Base-by-base conservation (phyloP, 176 grass and related monocot genomes). In the Tuctoria greenei region DNA sequence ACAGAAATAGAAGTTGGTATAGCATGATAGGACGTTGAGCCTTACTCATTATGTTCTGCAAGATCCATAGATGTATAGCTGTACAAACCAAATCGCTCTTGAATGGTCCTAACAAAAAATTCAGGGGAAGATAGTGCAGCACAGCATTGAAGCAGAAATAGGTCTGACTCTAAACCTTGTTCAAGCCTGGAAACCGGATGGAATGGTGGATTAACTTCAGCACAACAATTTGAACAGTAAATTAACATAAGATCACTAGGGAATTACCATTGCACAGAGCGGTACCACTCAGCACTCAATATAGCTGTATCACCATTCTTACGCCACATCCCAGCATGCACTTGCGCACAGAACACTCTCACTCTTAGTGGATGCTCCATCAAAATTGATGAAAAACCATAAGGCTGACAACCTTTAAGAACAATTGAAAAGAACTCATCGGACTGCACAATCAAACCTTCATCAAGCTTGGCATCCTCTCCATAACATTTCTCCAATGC, bases 321-420 rank as follows among this genome's bases (percentile, higher is more conserved):
- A 26, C 92, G 87, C 96, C 96, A 99, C 96, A 95, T 95, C 73
- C 92, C 96, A 78, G 96, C 87, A 67, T 85, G 87, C 62, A 99
- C 92, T 92, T 99, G 96, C 61, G 89, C 89, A 17, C 92, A 99
- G 73, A 95, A 95, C 71, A 99, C 96, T 60, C 92, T 92, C 61
- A 99, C 79, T 73, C 87, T 85, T 81, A 99, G 79, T 50, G 92
- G 96, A 89, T 99, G 92, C 78, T 99, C 96, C 96, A 99, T 92
- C 80, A 95, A 76, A 95, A 89, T 74, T 72, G 92, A 88, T 65
- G 92, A 79, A 84, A 99, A 92, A 16, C 87, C 87, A 82, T 74
- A 88, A 25, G 89, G 88, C 61, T 88, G 65, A 44, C 68, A 92
- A 8, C 87, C 80, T 70, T 74, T 81, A 55, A 99, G 85, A 72